These are phyloP conservation scores for Excoecaria agallocha DNA, from an alignment of 345 rosid genomes.

Conservation along the genomic window DNA sequence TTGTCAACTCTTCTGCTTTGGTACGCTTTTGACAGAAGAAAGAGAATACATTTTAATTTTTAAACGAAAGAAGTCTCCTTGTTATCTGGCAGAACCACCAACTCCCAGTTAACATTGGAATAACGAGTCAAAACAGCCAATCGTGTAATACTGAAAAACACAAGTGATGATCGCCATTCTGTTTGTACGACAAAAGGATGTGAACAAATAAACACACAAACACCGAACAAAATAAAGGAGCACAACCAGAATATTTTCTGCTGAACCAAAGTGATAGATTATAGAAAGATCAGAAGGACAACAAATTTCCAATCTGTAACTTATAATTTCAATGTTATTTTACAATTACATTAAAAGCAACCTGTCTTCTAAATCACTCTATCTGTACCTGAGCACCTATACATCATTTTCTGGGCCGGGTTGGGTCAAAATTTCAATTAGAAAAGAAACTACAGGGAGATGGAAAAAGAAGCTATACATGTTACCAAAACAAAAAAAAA, in stretches of 20 bases:
- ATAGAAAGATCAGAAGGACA: neutral
- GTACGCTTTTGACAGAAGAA: too few relatives aligned
- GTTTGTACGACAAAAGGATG: too few relatives aligned
- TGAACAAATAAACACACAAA: too few relatives aligned
- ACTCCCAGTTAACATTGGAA: too few relatives aligned
- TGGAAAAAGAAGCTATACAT: conserved; percentile 18
- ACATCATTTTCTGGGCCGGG: conserved; percentile 38
- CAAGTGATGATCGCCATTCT: too few relatives aligned
- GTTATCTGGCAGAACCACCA: too few relatives aligned
- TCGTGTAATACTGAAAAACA: too few relatives aligned
- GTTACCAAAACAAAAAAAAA: conserved; percentile 47
- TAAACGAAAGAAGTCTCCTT: too few relatives aligned
- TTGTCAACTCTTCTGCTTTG: too few relatives aligned
- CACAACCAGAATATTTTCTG: neutral
- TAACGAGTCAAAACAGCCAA: too few relatives aligned
- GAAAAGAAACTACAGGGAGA: neutral
- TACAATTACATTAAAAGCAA: conserved; percentile 37
- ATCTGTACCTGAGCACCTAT: conserved; percentile 42
- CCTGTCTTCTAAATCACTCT: conserved; percentile 38
- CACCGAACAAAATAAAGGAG: neutral
- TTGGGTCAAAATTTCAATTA: conserved; percentile 31
- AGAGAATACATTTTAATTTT: too few relatives aligned
- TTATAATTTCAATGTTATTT: conserved; percentile 18
- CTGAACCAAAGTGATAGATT: too few relatives aligned
- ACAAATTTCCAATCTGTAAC: conserved; percentile 19